Conservation (phyloP, 305 asterid genomes). For the Fraxinus paxiana region DNA sequence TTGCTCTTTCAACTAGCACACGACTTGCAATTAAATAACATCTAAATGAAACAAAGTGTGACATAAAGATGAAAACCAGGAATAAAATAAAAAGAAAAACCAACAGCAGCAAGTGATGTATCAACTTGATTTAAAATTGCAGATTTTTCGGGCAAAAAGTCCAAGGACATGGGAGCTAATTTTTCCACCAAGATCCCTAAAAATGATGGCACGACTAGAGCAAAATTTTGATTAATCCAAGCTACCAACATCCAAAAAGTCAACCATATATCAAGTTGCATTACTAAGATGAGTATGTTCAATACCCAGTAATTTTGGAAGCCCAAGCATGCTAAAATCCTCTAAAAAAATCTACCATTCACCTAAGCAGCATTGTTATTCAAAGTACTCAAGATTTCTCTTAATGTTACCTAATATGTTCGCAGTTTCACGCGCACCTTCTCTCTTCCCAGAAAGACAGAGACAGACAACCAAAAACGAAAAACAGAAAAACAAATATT, state of each 20-base stretch:
- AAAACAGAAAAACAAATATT: not conserved
- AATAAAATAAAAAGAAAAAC: not conserved
- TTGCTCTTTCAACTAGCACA: not conserved
- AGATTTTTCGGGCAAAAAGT: not conserved
- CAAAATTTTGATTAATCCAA: not conserved
- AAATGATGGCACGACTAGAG: not conserved
- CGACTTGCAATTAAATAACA: slow-evolving; percentile 1
- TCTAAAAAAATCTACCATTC: not conserved
- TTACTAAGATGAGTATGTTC: not conserved
- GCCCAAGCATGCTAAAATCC: not conserved
- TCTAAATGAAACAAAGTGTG: not conserved
- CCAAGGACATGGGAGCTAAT: not conserved
- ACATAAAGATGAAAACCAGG: not conserved
- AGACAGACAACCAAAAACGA: not conserved
- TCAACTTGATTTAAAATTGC: not conserved
- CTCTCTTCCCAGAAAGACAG: not conserved
- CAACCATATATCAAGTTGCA: not conserved
- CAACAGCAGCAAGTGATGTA: not conserved
- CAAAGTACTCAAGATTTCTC: not conserved
- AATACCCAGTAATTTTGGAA: not conserved
- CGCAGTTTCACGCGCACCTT: not conserved
- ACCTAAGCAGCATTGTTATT: not conserved
- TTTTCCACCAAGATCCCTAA: not conserved
- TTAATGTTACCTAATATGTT: not conserved
- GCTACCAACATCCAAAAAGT: not conserved